Evolutionary conservation across 192 early-diverging fungal species (phyloP), one percentile per base, ranked within the genome.

Genomic region (Mortierella antarctica): DNA sequence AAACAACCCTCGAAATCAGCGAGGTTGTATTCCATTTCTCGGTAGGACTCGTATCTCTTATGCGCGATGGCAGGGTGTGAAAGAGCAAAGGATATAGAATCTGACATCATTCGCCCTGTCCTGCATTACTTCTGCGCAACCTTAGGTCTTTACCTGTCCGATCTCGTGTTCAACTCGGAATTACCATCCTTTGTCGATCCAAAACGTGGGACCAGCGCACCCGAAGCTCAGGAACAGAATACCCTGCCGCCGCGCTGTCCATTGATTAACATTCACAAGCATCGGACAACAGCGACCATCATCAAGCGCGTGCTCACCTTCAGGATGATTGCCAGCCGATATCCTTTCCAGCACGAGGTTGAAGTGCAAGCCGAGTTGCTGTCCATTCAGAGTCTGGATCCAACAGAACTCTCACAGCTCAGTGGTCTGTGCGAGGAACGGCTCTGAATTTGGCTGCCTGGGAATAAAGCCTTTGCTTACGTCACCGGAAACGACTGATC

Each of bases 21-120:
- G 85, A 39, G 89, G 88, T 10, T 89, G 89, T 48, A 88, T 91
- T 54, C 89, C 89, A 0, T 89, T 91, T 63, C 71, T 91, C 18
- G 89, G 89, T 86, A 82, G 62, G 63, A 44, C 15, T 63, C 12
- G n/a, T 63, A 41, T 31, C 1, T 14, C 55, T 21, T 1, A 18
- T 57, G 0, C 14, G 4, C 13, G 10, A 20, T 57, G 21, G 17
- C 14, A 18, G 17, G 17, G 31, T 31, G 13, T 41, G 10, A 21
- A 61, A 61, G 12, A 12, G 14, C 7, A 62, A 18, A 62, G 12
- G 14, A 59, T 59, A 41, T 31, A 5, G 0, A 10, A 41, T 39
- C 18, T 20, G 6, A 23, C 12, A 18, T 51, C 40, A 17, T 21
- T 55, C 39, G 7, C 1, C 9, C 13, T 66, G 12, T 55, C 8